These are phyloP conservation scores for Colletotrichum musicola DNA, from an alignment of 2,329 filamentous ascomycete species.

Conservation along the genomic window DNA sequence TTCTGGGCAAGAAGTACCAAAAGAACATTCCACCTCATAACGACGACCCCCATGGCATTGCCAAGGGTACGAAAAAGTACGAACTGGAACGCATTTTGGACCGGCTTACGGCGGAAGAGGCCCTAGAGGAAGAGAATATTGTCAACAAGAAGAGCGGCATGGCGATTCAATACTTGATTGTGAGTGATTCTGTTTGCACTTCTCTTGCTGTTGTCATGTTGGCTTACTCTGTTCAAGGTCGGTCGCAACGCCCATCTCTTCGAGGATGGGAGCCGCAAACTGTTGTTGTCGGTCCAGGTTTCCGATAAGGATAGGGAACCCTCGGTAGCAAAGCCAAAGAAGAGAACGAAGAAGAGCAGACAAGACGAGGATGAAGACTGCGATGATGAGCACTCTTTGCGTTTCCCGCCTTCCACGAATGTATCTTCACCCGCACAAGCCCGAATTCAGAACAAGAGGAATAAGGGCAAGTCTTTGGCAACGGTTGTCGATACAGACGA, in stretches of 20 bases:
- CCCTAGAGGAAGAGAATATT: slow-evolving; percentile 77
- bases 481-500: slow-evolving; percentile 40
- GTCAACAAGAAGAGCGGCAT: slow-evolving; percentile 73
- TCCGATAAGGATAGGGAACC: slow-evolving; percentile 46
- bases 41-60: slow-evolving; percentile 74
- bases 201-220: not conserved
- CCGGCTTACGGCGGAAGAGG: slow-evolving; percentile 78
- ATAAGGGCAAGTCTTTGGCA: slow-evolving; percentile 47
- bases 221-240: slow-evolving; percentile 44
- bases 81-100: slow-evolving; percentile 90
- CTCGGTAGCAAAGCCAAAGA: slow-evolving; percentile 49
- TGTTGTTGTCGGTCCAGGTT: slow-evolving; percentile 59
- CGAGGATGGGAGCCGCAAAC: slow-evolving; percentile 57
- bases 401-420: slow-evolving; percentile 56
- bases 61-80: slow-evolving; percentile 76
- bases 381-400: slow-evolving; percentile 38
- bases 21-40: slow-evolving; percentile 67
- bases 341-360: slow-evolving; percentile 51
- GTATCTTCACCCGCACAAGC: slow-evolving; percentile 63
- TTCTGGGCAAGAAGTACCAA: slow-evolving; percentile 77
- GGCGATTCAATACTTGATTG: slow-evolving; percentile 78
- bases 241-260: slow-evolving; percentile 59
- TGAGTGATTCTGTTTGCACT: slow-evolving; percentile 54
- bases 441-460: slow-evolving; percentile 44
- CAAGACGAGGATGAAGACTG: slow-evolving; percentile 48